phyloP scores from a whole-genome alignment of 1,284 basidiomycete species.

The Sporisorium graminicola region DNA sequence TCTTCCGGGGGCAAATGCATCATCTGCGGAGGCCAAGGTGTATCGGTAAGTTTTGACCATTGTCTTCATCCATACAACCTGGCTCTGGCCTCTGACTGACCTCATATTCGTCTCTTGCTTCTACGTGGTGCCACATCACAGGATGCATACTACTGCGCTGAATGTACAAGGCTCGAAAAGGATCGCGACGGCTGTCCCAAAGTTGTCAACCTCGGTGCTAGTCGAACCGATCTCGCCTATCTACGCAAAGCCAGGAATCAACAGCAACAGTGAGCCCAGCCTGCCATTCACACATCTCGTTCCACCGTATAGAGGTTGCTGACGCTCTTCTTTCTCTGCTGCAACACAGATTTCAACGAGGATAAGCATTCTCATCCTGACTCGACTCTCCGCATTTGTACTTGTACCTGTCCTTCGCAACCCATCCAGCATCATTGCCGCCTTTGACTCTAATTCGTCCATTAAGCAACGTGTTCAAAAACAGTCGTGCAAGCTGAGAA shows the following conservation, averaged over 20 bases:
- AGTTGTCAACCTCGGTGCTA: conserved; percentile 90
- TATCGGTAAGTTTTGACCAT: conserved; percentile 55
- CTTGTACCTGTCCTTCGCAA: conserved; percentile 23
- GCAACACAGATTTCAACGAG: conserved; percentile 35
- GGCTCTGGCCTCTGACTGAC: background rate
- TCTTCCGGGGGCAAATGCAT: conserved; percentile 97
- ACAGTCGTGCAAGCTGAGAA: too few relatives aligned
- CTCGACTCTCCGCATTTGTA: conserved; percentile 23
- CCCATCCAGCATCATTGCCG: conserved; percentile 4
- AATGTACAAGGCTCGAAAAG: conserved; percentile 93
- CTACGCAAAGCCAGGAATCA: conserved; percentile 58
- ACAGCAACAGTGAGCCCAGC: conserved; percentile 47
- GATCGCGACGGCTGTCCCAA: conserved; percentile 98
- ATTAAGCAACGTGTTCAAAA: background rate
- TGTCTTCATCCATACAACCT: background rate
- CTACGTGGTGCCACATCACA: conserved; percentile 6
- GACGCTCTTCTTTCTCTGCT: background rate
- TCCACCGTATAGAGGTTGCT: background rate
- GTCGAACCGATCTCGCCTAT: conserved; percentile 61
- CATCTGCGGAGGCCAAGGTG: conserved; percentile 76
- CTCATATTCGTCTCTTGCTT: background rate
- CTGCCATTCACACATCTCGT: background rate
- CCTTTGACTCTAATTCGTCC: background rate
- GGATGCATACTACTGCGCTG: conserved; percentile 69
- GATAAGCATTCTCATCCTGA: background rate